Evolutionary conservation across 2,329 filamentous ascomycete genomes (phyloP).

Genomic region (Alternaria sp.): DNA sequence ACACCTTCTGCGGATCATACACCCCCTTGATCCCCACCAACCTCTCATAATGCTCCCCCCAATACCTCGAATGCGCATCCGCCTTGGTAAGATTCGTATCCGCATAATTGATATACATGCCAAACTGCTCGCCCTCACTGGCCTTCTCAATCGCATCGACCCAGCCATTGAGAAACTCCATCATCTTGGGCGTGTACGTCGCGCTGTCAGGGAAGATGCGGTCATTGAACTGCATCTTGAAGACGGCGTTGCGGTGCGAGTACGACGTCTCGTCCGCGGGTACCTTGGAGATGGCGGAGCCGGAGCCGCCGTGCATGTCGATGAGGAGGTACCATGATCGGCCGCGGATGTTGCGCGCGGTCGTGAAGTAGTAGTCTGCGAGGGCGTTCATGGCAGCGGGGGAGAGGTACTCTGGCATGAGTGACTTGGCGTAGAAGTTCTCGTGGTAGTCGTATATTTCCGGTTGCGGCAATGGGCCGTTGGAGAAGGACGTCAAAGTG

Average conservation of each 20-base stretch:
- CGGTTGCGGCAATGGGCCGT: conserved; percentile 25
- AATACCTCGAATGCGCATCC: conserved; percentile 55
- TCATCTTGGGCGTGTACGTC: conserved; percentile 43
- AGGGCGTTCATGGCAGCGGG: conserved; percentile 25
- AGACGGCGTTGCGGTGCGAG: conserved; percentile 34
- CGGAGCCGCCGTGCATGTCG: conserved; percentile 33
- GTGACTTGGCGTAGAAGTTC: conserved; percentile 36
- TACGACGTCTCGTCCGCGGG: conserved; percentile 25
- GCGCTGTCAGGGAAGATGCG: conserved; percentile 12
- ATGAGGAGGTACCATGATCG: conserved; percentile 36
- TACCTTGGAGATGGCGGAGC: conserved; percentile 15
- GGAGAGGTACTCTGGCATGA: conserved; percentile 30
- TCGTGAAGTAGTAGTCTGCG: conserved; percentile 30
- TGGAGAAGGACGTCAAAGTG: conserved; percentile 27
- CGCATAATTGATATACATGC: conserved; percentile 60
- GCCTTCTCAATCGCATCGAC: conserved; percentile 40
- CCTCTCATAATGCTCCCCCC: conserved; percentile 41
- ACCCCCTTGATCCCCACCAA: conserved; percentile 41
- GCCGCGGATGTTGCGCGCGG: conserved; percentile 15
- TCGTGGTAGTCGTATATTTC: conserved; percentile 33
- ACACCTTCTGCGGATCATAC: conserved; percentile 43
- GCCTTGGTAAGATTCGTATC: conserved; percentile 53
- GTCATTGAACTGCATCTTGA: conserved; percentile 39
- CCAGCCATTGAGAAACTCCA: conserved; percentile 49
- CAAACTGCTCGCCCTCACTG: conserved; percentile 39